A percentile compares a stretch with the other conserved stretches of the same genome.
These are phyloP conservation scores for Teunomyces lycoperdinae DNA, from an alignment of 805 yeast genomes.

Conservation along the genomic window DNA sequence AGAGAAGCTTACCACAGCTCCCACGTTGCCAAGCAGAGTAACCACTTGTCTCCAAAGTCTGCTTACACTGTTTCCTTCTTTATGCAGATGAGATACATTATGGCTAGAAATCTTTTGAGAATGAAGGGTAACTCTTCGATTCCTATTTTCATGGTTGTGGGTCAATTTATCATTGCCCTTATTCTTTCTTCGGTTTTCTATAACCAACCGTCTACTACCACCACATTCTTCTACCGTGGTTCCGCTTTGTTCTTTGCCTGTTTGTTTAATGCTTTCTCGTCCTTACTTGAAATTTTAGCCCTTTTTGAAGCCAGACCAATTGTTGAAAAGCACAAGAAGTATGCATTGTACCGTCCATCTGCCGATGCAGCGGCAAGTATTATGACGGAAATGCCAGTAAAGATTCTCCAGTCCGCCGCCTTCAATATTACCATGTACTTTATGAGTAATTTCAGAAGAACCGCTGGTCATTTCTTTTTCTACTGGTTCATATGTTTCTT, in stretches of 20 bases:
- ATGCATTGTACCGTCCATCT: slow-evolving; percentile 69
- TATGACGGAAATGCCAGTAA: slow-evolving; percentile 60
- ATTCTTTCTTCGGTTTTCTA: slow-evolving; percentile 60
- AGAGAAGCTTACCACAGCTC: slow-evolving; percentile 14
- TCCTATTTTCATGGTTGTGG: slow-evolving; percentile 47
- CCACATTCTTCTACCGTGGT: slow-evolving; percentile 54
- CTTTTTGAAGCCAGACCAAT: slow-evolving; percentile 61
- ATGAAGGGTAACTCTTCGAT: slow-evolving; percentile 55
- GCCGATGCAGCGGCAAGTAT: slow-evolving; percentile 66
- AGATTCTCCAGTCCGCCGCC: slow-evolving; percentile 31
- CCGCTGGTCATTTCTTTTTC: slow-evolving; percentile 37
- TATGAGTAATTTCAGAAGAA: slow-evolving; percentile 44
- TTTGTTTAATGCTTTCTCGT: slow-evolving; percentile 46
- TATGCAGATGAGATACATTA: slow-evolving; percentile 52
- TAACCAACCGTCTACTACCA: slow-evolving; percentile 39
- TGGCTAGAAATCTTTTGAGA: slow-evolving; percentile 52
- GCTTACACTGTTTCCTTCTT: slow-evolving; percentile 41
- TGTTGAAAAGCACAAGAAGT: slow-evolving; percentile 65
- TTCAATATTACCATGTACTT: slow-evolving; percentile 42
- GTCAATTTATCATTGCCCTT: slow-evolving; percentile 55
- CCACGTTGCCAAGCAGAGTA: slow-evolving; percentile 45
- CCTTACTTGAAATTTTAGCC: slow-evolving; percentile 57
- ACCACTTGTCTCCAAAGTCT: slow-evolving; percentile 25
- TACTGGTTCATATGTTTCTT: slow-evolving; percentile 30
- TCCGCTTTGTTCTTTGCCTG: slow-evolving; percentile 51